Evolutionary conservation across 495 filamentous ascomycete genomes (phyloP).

Genomic region (Penicillium antarcticum): DNA sequence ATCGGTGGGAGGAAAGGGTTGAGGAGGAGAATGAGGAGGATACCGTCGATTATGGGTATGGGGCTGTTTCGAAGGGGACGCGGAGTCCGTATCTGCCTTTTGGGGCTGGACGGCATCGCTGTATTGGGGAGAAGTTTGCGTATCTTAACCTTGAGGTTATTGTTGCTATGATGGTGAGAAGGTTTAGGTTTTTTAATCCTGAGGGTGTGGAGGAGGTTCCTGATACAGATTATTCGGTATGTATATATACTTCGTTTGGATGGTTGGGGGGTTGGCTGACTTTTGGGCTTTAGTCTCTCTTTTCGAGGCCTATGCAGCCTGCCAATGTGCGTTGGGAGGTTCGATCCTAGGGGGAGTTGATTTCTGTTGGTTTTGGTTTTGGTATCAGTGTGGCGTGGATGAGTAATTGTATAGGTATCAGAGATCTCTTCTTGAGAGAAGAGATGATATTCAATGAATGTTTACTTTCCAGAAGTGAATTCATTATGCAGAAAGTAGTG

Average conservation of each 20-base stretch:
- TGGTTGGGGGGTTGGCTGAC: not conserved
- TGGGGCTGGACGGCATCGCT: constrained; percentile 88
- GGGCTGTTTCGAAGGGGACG: constrained; percentile 84
- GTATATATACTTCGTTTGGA: constrained; percentile 29
- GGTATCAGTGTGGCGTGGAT: no score
- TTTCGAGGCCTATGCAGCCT: constrained; percentile 58
- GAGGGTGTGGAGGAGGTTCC: constrained; percentile 66
- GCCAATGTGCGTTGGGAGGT: constrained; percentile 65
- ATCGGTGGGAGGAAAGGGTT: constrained; percentile 70
- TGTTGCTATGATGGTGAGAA: constrained; percentile 69
- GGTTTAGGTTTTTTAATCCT: constrained; percentile 70
- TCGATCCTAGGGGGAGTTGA: constrained; percentile 25
- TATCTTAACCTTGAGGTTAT: constrained; percentile 89
- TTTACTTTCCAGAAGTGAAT: no score
- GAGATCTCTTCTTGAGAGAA: no score
- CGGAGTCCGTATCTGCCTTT: constrained; percentile 89
- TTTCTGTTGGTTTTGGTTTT: not conserved
- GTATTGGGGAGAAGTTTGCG: constrained; percentile 97
- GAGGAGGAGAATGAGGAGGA: constrained; percentile 66
- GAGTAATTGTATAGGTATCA: no score
- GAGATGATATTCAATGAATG: no score
- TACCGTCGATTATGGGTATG: constrained; percentile 84
- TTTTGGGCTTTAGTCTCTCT: constrained; percentile 28
- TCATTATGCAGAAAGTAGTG: no score
- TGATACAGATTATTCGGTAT: constrained; percentile 80